Percentiles rank a stretch among this genome's conserved stretches.
Conservation (phyloP, 257 asterid species). For the Cordia subcordata region DNA sequence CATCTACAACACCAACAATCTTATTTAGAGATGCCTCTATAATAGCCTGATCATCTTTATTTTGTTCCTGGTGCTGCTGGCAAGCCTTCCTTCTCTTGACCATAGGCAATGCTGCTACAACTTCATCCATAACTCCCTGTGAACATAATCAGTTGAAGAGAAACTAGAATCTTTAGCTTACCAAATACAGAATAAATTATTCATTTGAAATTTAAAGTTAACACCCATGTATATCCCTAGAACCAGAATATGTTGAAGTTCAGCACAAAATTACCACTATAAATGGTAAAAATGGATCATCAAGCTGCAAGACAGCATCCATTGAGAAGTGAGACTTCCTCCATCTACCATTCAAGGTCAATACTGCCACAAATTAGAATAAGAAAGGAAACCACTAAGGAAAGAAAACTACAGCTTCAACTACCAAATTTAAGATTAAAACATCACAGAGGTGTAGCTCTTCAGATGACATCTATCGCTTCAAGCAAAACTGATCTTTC, state of each 20-base stretch:
- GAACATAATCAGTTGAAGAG: too few species aligned
- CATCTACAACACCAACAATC: conserved; percentile 80
- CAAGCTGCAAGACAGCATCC: conserved; percentile 98
- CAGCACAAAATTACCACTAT: conserved; percentile 99
- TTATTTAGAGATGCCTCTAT: conserved; percentile 65
- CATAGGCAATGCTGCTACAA: conserved; percentile 30
- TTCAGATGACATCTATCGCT: conserved; percentile 54
- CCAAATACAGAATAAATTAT: too few species aligned
- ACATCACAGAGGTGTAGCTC: conserved; percentile 89
- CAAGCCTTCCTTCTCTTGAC: conserved; percentile 51
- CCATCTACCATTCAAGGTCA: conserved; percentile 72
- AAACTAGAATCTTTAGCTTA: too few species aligned
- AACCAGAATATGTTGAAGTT: conserved; percentile 98
- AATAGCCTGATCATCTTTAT: conserved; percentile 50
- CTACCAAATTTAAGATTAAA: conserved; percentile 61
- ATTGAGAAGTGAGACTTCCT: conserved; percentile 89
- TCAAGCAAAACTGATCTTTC: conserved; percentile 65
- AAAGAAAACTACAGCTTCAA: conserved; percentile 27
- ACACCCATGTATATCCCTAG: conserved; percentile 93
- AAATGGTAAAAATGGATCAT: conserved; percentile 93
- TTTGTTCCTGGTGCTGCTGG: conserved; percentile 29
- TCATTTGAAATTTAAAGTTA: conserved; percentile 83
- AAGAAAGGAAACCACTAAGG: conserved; percentile 19
- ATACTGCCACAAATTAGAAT: conserved; percentile 26
- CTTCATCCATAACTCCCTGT: conserved; percentile 41